Percentiles rank a stretch among this genome's conserved stretches.
Evolutionary conservation across 176 grass and related monocot genomes (phyloP).

Genomic region (Carex scoparia): DNA sequence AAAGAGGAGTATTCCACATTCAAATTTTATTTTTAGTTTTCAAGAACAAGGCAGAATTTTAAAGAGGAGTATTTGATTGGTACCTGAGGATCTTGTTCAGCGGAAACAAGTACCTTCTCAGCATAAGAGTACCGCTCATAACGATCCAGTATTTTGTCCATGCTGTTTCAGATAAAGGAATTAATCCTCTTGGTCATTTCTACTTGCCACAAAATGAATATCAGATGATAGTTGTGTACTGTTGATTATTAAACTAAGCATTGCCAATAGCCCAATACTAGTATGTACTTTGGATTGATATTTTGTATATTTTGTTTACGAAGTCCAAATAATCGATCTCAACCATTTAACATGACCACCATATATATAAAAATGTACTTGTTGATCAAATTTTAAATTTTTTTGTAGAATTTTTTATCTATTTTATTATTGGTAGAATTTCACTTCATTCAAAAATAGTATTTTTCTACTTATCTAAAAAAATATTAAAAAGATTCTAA

Average conservation of each 20-base stretch:
- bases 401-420: too few relatives aligned
- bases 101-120: constrained; percentile 52
- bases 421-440: too few relatives aligned
- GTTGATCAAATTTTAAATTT: too few relatives aligned
- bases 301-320: too few relatives aligned
- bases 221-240: not conserved
- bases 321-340: too few relatives aligned
- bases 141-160: constrained; percentile 88
- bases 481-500: too few relatives aligned
- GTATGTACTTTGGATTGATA: too few relatives aligned
- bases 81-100: constrained; percentile 66
- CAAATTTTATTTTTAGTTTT: not conserved
- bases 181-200: not conserved
- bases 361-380: too few relatives aligned
- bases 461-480: too few relatives aligned
- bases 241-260: not conserved
- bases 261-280: too few relatives aligned
- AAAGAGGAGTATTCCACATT: not conserved
- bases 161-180: constrained; percentile 33
- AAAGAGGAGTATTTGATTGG: not conserved
- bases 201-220: not conserved
- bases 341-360: too few relatives aligned
- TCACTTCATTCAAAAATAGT: too few relatives aligned
- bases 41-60: not conserved
- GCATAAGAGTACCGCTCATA: constrained; percentile 72